Conservation (phyloP, 371 early-diverging fungal genomes). For the Actinomortierella wolfii region DNA sequence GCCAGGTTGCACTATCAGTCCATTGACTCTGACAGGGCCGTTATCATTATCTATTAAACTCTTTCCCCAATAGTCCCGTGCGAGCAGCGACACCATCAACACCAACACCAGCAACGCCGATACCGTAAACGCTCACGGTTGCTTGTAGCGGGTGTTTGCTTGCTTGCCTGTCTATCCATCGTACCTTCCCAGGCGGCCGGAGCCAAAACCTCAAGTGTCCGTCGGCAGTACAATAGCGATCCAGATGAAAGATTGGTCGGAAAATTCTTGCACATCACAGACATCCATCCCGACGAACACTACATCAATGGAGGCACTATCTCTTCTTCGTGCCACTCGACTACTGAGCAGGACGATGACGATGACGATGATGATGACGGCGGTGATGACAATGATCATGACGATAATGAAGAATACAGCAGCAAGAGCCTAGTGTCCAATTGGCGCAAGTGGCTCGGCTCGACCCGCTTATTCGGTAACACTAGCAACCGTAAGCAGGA, state of each 20-base stretch:
- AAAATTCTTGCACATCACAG: conserved; percentile 76
- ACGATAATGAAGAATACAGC: background rate
- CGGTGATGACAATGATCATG: no score
- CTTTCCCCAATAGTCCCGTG: no score
- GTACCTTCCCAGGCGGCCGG: background rate
- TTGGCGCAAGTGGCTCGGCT: conserved; percentile 8
- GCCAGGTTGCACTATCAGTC: no score
- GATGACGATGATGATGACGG: conserved; percentile 11
- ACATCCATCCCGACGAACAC: conserved; percentile 67
- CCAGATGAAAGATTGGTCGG: conserved; percentile 45
- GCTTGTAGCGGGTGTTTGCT: background rate
- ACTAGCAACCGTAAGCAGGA: background rate
- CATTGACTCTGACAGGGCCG: no score
- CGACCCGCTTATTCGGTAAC: background rate
- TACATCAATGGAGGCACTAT: conserved; percentile 57
- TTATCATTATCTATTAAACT: no score
- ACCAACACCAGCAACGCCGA: background rate
- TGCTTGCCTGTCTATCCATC: conserved; percentile 11
- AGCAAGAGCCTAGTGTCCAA: conserved; percentile 11
- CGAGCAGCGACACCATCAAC: background rate
- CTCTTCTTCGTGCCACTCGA: conserved; percentile 62
- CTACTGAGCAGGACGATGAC: conserved; percentile 21
- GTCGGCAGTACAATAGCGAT: conserved; percentile 1
- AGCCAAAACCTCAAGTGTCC: no score
- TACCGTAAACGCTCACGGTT: background rate